Base-by-base conservation (phyloP, 805 yeast genomes). In the Myxozyma geophila region DNA sequence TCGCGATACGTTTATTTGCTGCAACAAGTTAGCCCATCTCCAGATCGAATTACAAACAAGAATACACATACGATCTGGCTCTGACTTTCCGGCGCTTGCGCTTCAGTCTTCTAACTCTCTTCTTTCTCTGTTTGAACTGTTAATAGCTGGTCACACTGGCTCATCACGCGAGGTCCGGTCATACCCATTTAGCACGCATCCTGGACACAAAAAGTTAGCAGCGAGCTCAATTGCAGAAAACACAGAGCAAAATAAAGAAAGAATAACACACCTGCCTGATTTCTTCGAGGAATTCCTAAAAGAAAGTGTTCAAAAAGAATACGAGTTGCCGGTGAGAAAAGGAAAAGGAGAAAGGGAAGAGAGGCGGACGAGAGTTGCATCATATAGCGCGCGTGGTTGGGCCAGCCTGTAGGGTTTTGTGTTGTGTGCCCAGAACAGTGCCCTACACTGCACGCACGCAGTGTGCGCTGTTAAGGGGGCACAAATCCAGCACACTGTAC, bases 71-170 rank as follows among this genome's bases (percentile, higher is more conserved):
- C 68, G 97, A 90, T 90, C 98, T 92, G 85, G 98, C 98, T 90
- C 98, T 91, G 79, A 93, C 97, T 97, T 93, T 93, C 98, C 98
- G 97, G 89, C 98, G 90, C 96, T 93, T 93, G 87, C 98, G 91
- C 90, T 93, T 93, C 81, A 93, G 90, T 90, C 98, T 91, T 90
- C 98, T 92, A 83, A 89, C 96, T 92, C 98, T 93, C 96, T 93
- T 93, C 90, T 93, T 93, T 90, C 97, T 93, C 98, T 61, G 41
- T 41, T 36, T 33, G 12, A 48, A 7, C 41, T 36, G 37, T 35
- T 56, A 53, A 56, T 60, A 60, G 66, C 36, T 54, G 21, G 12
- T n/a, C 17, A 28, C n/a, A 8, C 43, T n/a, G 2, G 19, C 40
- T 33, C 41, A n/a, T 17, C 43, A 28, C 17, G 49, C 48, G 6